phyloP scores from a whole-genome alignment of 306 rosid genomes.

The Vicia sativa region DNA sequence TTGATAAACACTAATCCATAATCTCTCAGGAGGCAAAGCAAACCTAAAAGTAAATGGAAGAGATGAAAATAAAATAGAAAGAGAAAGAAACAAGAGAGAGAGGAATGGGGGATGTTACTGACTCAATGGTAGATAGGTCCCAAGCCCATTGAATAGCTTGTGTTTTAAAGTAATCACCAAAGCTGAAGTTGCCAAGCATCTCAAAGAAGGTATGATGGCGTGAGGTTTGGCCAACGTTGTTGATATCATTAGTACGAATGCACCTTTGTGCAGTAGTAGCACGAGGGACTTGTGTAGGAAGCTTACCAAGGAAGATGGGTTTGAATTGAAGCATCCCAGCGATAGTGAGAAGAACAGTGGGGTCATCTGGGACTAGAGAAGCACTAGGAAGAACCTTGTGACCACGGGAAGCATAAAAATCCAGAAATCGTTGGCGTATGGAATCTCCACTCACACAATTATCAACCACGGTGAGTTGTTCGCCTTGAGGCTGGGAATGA shows the following conservation, averaged over 20 bases:
- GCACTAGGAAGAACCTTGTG: slow-evolving; percentile 88
- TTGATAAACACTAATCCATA: slow-evolving; percentile 88
- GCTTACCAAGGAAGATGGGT: slow-evolving; percentile 87
- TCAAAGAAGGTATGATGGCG: slow-evolving; percentile 93
- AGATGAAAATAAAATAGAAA: neutral
- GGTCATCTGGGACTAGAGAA: slow-evolving; percentile 91
- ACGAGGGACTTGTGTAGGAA: slow-evolving; percentile 70
- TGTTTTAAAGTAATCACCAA: slow-evolving; percentile 94
- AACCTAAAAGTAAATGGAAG: slow-evolving; percentile 54
- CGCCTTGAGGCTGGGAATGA: slow-evolving; percentile 10
- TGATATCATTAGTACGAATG: slow-evolving; percentile 85
- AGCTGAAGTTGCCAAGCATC: slow-evolving; percentile 98
- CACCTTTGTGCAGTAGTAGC: slow-evolving; percentile 91
- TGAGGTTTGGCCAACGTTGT: slow-evolving; percentile 86
- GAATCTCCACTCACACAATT: slow-evolving; percentile 65
- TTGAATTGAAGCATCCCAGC: slow-evolving; percentile 99
- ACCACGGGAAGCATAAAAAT: slow-evolving; percentile 78
- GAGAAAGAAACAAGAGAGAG: neutral
- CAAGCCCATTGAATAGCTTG: slow-evolving; percentile 96
- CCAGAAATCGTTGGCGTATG: slow-evolving; percentile 66
- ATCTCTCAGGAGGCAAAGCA: slow-evolving; percentile 68
- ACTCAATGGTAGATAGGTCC: slow-evolving; percentile 88
- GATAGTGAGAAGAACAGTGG: slow-evolving; percentile 89
- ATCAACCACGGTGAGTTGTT: no score
- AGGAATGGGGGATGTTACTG: slow-evolving; percentile 21